phyloP scores from a whole-genome alignment of 129 eudicot species.

The Apium graveolens region DNA sequence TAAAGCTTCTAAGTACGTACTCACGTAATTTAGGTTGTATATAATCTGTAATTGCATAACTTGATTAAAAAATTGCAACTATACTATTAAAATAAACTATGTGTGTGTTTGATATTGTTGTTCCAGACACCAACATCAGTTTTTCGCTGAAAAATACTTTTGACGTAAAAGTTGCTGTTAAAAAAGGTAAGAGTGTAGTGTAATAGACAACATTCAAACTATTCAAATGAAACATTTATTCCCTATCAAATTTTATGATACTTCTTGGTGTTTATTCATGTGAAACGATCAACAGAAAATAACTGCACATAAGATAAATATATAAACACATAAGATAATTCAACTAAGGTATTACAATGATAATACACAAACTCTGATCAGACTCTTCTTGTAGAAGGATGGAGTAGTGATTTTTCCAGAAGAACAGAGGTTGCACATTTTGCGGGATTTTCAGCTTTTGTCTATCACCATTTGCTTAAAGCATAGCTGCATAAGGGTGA shows the following conservation, averaged over 20 bases:
- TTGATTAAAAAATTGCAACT: too few relatives aligned
- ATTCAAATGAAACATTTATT: not conserved
- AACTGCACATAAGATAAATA: not conserved
- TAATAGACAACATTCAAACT: not conserved
- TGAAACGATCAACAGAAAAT: not conserved
- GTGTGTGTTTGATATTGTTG: too few relatives aligned
- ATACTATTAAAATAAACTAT: too few relatives aligned
- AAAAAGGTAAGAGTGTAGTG: not conserved
- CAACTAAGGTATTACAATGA: not conserved
- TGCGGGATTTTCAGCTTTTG: not conserved
- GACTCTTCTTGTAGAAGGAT: not conserved
- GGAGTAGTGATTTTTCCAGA: not conserved
- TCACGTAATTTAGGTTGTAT: too few relatives aligned
- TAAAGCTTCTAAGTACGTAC: too few relatives aligned
- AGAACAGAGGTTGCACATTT: not conserved
- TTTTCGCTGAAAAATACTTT: too few relatives aligned
- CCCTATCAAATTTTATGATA: not conserved
- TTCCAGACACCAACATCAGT: too few relatives aligned
- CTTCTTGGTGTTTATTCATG: not conserved
- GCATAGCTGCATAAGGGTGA: not conserved
- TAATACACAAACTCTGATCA: constrained; percentile 1
- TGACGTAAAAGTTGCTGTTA: too few relatives aligned
- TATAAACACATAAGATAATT: not conserved
- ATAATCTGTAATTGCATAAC: too few relatives aligned
- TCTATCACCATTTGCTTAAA: not conserved